A percentile compares a stretch with the other conserved stretches of the same genome.
phyloP scores from a whole-genome alignment of 129 eudicot genomes.

The Tagetes erecta region DNA sequence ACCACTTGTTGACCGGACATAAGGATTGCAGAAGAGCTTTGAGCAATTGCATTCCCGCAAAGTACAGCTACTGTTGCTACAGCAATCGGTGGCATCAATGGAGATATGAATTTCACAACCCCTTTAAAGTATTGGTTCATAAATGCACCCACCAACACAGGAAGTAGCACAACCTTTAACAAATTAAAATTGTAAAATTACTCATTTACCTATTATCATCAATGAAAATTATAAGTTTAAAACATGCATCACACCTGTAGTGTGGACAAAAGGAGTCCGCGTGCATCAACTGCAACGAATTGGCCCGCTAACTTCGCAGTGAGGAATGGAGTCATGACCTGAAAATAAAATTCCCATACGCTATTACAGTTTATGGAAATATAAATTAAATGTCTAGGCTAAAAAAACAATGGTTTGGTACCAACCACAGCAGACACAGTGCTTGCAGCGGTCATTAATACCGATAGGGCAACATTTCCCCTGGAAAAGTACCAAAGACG shows the following conservation, averaged over 20 bases:
- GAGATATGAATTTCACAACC: conserved; percentile 63
- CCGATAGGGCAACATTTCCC: conserved; percentile 96
- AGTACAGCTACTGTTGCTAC: conserved; percentile 89
- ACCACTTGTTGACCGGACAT: conserved; percentile 81
- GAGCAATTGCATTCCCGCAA: conserved; percentile 94
- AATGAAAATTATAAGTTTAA: not conserved
- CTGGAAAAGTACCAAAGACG: conserved; percentile 42
- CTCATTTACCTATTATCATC: not conserved
- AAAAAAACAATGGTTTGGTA: conserved; percentile 32
- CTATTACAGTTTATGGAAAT: not conserved
- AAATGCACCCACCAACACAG: conserved; percentile 88
- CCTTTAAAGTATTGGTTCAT: conserved; percentile 78
- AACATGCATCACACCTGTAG: conserved; percentile 69
- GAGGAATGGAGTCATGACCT: conserved; percentile 91
- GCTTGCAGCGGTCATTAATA: conserved; percentile 94
- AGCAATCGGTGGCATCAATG: conserved; percentile 93
- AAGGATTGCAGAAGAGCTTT: conserved; percentile 80
- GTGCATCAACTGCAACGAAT: conserved; percentile 88
- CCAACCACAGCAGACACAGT: conserved; percentile 93
- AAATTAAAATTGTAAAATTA: conserved; percentile 6
- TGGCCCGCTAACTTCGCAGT: conserved; percentile 91
- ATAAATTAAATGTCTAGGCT: not conserved
- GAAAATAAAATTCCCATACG: conserved; percentile 9
- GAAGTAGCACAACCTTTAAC: conserved; percentile 80
- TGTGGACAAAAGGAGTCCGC: conserved; percentile 73